Evolutionary conservation across 306 rosid species (phyloP), one percentile per base, ranked within the genome.

Genomic region (Prosopis cineraria): DNA sequence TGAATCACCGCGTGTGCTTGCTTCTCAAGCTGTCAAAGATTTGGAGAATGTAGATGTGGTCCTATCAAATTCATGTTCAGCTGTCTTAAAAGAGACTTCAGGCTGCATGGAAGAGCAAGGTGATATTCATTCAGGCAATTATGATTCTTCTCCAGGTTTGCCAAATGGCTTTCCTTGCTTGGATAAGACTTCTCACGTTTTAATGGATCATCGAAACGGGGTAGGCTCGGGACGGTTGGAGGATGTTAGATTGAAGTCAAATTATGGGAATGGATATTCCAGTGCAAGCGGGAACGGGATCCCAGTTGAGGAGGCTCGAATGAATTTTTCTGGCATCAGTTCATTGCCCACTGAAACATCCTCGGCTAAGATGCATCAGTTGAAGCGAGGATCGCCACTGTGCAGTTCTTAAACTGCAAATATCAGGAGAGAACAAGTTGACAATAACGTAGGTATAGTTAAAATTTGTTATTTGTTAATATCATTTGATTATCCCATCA

Each of bases 401-500:
- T 66, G 25, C 50, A 22, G 71, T 39, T 39, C 71, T 37, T 37
- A 81, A 78, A 72, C 40, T 84, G 72, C 85, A 78, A 80, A 77
- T 80, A 47, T 70, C 75, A 66, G 86, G 81, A 68, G 86, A 81
- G 0, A 85, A 79, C 71, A 70, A 80, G 73, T 87, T 65, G 56
- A 65, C 33, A 66, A 72, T 81, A 65, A 62, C 58, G 20, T 80
- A 52, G 85, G 68, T 63, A 74, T 77, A 27, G 43, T 34, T 82
- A 68, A 68, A 75, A 76, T 82, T 73, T 64, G 36, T 76, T 30
- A 53, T 50, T 74, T 56, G 59, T 81, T 87, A 78, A 86, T 83
- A 83, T 81, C 74, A 80, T 85, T 86, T 62, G 72, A 86, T 86
- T 80, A 83, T 76, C 92, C 99, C 92, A 82, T 84, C 96, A 86